Percentiles rank a stretch among this genome's conserved stretches.
These are phyloP conservation scores for cucumber (Cucumis sativus) DNA, from an alignment of 306 rosid species.

Conservation along the genomic window Cucumber_9930_V3 NC_026655.2:4997501-4998000, in stretches of 20 bases:
- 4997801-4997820: not conserved
- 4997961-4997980: not conserved
- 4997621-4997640: not conserved
- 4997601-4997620: slow-evolving; percentile 2
- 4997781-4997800: not conserved
- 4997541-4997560: not conserved
- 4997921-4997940: not conserved
- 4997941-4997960: not conserved
- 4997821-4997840: not conserved
- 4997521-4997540: slow-evolving; percentile 12
- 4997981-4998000: not conserved
- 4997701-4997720: not conserved
- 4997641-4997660: not conserved
- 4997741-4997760: not conserved
- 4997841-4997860: not conserved
- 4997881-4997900: slow-evolving; percentile 4
- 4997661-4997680: not conserved
- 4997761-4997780: not conserved
- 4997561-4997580: not conserved
- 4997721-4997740: not conserved
- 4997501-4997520: slow-evolving; percentile 51
- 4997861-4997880: not conserved
- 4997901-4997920: not conserved
- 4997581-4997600: not conserved
- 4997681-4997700: slow-evolving; percentile 6